Conservation (phyloP, 768 basidiomycete species). For the Collybia sp. region DNA sequence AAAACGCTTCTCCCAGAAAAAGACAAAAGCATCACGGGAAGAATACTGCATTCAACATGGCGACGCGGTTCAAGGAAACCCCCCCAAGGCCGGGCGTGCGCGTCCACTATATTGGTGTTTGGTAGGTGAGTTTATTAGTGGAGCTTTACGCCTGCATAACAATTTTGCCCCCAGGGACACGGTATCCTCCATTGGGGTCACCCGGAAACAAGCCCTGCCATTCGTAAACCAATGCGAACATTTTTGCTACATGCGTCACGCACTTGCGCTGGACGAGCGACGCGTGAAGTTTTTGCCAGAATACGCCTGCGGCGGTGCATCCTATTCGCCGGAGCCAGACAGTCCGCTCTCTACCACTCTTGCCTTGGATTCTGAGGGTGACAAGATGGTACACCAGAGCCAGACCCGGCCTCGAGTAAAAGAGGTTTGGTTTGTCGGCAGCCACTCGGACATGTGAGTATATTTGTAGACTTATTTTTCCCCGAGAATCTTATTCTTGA, state of each 20-base stretch:
- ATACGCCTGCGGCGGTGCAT: conserved; percentile 12
- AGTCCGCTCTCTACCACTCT: neutral
- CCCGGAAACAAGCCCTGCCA: conserved; percentile 12
- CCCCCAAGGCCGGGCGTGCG: conserved; percentile 23
- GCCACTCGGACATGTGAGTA: conserved; percentile 26
- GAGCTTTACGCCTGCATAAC: neutral
- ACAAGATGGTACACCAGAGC: neutral
- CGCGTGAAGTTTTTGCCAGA: conserved; percentile 30
- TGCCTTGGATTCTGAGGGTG: too few species aligned
- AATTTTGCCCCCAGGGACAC: conserved; percentile 21
- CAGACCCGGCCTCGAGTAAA: conserved; percentile 13
- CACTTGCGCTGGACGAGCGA: conserved; percentile 29
- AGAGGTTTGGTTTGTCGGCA: conserved; percentile 27
- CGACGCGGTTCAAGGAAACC: conserved; percentile 27
- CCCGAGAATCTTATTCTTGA: neutral
- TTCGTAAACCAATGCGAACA: conserved; percentile 16
- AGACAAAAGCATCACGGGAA: too few species aligned
- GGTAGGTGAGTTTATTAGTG: conserved; percentile 18
- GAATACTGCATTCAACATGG: conserved; percentile 3
- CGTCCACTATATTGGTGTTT: conserved; percentile 39
- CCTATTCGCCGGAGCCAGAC: neutral
- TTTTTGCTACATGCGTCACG: conserved; percentile 28
- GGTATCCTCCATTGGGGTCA: conserved; percentile 26
- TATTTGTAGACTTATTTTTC: neutral
- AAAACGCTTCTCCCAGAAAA: too few species aligned